These are phyloP conservation scores for Carex littledalei DNA, from an alignment of 176 grass and related monocot genomes.

Conservation along the genomic window DNA sequence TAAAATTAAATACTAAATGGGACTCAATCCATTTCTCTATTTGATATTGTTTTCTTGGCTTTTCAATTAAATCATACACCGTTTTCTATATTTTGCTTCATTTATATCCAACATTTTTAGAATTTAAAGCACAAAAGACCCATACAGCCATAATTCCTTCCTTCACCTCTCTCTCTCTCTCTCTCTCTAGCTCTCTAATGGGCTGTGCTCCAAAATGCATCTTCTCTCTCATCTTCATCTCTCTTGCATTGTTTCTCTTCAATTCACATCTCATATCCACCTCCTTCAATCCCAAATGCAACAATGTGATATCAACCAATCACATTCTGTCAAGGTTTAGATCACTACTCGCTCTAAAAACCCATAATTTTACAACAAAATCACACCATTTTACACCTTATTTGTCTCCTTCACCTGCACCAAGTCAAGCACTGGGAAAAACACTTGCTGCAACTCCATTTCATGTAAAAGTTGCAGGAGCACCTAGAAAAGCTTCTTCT, in stretches of 20 bases:
- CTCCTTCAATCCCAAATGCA: slow-evolving; percentile 4
- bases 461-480: slow-evolving; percentile 1
- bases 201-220: slow-evolving; percentile 24
- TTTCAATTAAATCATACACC: background rate
- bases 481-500: background rate
- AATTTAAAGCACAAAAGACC: slow-evolving; percentile 10
- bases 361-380: slow-evolving; percentile 4
- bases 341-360: slow-evolving; percentile 25
- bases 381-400: background rate
- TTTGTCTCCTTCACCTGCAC: slow-evolving; percentile 32
- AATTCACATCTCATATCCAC: slow-evolving; percentile 23
- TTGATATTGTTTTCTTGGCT: background rate
- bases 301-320: slow-evolving; percentile 18
- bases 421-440: background rate
- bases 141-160: background rate
- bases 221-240: slow-evolving; percentile 23
- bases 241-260: slow-evolving; percentile 27
- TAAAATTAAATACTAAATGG: too few relatives aligned
- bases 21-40: too few relatives aligned
- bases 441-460: slow-evolving; percentile 1
- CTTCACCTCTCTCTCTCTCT: background rate
- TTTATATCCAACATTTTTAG: background rate
- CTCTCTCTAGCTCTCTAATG: slow-evolving; percentile 16
- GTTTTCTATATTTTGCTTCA: background rate
- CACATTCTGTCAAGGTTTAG: slow-evolving; percentile 21